These are phyloP conservation scores for Hyphodiscus sp. DNA, from an alignment of 2,329 filamentous ascomycete genomes.

Conservation along the genomic window DNA sequence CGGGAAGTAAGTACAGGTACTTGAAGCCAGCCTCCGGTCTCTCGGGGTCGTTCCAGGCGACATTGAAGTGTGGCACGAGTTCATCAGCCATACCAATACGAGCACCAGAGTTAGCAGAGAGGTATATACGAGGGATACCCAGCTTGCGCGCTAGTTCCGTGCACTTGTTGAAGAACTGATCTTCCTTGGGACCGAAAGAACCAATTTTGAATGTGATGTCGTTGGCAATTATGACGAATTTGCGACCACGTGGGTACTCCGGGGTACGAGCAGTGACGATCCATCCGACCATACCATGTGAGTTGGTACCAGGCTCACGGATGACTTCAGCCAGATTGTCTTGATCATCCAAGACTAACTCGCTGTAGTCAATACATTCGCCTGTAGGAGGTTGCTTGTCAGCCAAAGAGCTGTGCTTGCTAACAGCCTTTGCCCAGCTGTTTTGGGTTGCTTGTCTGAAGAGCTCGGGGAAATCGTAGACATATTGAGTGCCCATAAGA, in stretches of 20 bases:
- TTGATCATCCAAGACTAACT: conserved; percentile 89
- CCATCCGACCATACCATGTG: conserved; percentile 98
- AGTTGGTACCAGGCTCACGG: conserved; percentile 91
- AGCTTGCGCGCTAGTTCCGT: conserved; percentile 91
- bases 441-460: conserved; percentile 98
- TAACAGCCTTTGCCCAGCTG: conserved; percentile 73
- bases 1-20: conserved; percentile 88
- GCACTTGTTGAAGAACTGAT: conserved; percentile 98
- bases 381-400: conserved; percentile 78
- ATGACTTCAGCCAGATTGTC: conserved; percentile 90
- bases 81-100: conserved; percentile 95
- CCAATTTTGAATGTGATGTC: conserved; percentile 99
- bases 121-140: conserved; percentile 92
- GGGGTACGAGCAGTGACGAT: conserved; percentile 90
- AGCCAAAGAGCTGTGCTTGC: conserved; percentile 65
- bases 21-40: conserved; percentile 90
- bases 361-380: conserved; percentile 88
- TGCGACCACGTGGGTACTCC: conserved; percentile 86
- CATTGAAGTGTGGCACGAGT: conserved; percentile 93
- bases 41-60: conserved; percentile 83
- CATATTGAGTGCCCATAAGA: conserved; percentile 97
- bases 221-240: conserved; percentile 96
- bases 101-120: conserved; percentile 97
- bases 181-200: conserved; percentile 92
- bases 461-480: conserved; percentile 98